phyloP scores from a whole-genome alignment of 352 stramenopile species.

The Globisporangium mamillatum region DNA sequence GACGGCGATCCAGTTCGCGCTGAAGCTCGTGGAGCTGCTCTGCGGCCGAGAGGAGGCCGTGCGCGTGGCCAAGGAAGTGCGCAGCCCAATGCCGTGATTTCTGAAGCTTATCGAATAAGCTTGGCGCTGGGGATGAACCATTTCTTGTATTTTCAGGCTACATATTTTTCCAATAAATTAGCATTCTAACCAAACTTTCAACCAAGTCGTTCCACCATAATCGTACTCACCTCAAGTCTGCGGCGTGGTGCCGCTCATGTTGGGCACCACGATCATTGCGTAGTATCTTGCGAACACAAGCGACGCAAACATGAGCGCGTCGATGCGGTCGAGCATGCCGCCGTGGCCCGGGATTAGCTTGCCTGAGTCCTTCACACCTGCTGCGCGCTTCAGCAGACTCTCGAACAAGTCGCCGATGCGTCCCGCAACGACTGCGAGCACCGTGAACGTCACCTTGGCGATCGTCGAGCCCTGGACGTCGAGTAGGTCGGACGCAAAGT shows the following conservation, averaged over 20 bases:
- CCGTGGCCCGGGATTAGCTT: constrained; percentile 95
- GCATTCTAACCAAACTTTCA: neutral
- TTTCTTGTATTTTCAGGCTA: neutral
- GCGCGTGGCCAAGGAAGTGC: constrained; percentile 39
- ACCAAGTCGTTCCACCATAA: neutral
- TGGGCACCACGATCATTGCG: constrained; percentile 32
- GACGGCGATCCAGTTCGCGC: constrained; percentile 42
- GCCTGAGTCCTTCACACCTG: constrained; percentile 94
- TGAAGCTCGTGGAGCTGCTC: constrained; percentile 58
- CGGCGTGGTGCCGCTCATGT: neutral
- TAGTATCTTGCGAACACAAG: constrained; percentile 70
- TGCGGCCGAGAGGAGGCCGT: constrained; percentile 38
- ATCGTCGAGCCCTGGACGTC: constrained; percentile 71
- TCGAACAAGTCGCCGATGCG: constrained; percentile 95
- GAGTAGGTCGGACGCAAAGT: constrained; percentile 73
- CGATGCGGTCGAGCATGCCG: constrained; percentile 94
- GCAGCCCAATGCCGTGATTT: constrained; percentile 16
- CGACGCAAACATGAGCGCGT: constrained; percentile 92
- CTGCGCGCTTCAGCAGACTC: constrained; percentile 94
- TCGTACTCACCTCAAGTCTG: neutral
- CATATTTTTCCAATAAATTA: constrained; percentile 12
- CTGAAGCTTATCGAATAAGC: neutral
- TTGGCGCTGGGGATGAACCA: neutral
- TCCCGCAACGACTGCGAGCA: constrained; percentile 91
- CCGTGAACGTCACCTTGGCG: constrained; percentile 77